Evolutionary conservation across 495 filamentous ascomycete genomes (phyloP).

Genomic region (Aspergillus homomorphus): DNA sequence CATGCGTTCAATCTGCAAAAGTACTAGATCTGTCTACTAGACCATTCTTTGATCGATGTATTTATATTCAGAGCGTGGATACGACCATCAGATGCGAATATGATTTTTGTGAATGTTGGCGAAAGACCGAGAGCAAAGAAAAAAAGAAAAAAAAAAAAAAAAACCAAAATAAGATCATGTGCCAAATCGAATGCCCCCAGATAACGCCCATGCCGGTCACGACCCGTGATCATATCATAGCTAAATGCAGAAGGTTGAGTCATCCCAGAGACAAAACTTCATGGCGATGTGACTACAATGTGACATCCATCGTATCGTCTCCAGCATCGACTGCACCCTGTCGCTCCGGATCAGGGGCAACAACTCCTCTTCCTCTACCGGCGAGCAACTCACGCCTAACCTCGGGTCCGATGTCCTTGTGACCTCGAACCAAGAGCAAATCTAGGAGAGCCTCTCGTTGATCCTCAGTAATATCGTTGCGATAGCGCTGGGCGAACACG

Average conservation of each 20-base stretch:
- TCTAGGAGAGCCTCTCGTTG: constrained; percentile 90
- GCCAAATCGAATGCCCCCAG: constrained; percentile 12
- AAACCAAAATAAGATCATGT: background rate
- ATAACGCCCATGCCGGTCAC: constrained; percentile 23
- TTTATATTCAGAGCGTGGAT: no score
- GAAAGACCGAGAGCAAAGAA: background rate
- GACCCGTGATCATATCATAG: constrained; percentile 33
- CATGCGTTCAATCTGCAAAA: no score
- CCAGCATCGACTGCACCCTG: constrained; percentile 61
- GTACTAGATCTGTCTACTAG: no score
- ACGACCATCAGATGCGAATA: no score
- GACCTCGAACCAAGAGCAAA: constrained; percentile 79
- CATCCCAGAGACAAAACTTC: constrained; percentile 21
- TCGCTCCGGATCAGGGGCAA: constrained; percentile 52
- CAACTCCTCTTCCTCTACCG: constrained; percentile 80
- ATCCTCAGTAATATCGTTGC: constrained; percentile 89
- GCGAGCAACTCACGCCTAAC: constrained; percentile 86
- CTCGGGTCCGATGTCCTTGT: constrained; percentile 85
- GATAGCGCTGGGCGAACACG: constrained; percentile 89
- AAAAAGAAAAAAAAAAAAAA: background rate
- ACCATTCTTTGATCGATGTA: no score
- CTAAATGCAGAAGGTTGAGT: constrained; percentile 7
- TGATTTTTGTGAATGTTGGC: background rate
- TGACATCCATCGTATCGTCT: constrained; percentile 85
- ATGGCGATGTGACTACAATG: constrained; percentile 27